Base-by-base conservation (phyloP, 2,329 filamentous ascomycete species). In the Blastomyces emzantsi region DNA sequence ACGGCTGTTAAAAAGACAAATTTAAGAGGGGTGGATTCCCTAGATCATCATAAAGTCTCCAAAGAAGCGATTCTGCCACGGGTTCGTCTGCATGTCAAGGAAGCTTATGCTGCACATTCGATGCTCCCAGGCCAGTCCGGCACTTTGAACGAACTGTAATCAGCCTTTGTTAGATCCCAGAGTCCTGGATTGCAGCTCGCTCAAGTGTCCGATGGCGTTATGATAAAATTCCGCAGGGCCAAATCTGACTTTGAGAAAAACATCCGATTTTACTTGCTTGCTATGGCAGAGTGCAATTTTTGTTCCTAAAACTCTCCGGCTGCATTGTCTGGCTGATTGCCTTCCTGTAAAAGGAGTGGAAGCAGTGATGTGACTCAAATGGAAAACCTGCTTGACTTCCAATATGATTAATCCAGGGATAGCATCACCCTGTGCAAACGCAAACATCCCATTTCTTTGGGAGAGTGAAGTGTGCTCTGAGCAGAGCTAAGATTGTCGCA, bases 171-270 rank as follows among this genome's bases (percentile, higher is more conserved):
- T 59, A 61, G 64, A 54, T 71, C 70, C 64, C 69, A 69, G 56
- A 67, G 62, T 43, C 66, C 63, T 36, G 70, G 70, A 60, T 68
- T 69, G 58, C 68, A 68, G 61, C 69, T 69, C 33, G 69, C 68
- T n/a, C n/a, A 52, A 69, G 66, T 61, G 67, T 69, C 62, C 70
- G 69, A 61, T 64, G 63, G 43, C 60, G 55, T 33, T 55, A 70
- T 66, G 17, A 72, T 65, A 33, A 71, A 67, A 61, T 71, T 72
- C 45, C 68, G 68, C 19, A 67, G 67, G 9, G 68, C 66, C 22
- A 70, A 60, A 63, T 71, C 69, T 59, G 67, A 56, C 65, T 71
- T 69, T 15, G 69, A 67, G 64, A 71, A 70, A 28, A 66, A 49
- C 8, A 62, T 64, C 58, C n/a, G 61, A 36, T 64, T 63, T 56